A percentile compares a stretch with the other conserved stretches of the same genome.
phyloP scores from a whole-genome alignment of 208 protist genomes.

The Trypanosoma vivax region DNA sequence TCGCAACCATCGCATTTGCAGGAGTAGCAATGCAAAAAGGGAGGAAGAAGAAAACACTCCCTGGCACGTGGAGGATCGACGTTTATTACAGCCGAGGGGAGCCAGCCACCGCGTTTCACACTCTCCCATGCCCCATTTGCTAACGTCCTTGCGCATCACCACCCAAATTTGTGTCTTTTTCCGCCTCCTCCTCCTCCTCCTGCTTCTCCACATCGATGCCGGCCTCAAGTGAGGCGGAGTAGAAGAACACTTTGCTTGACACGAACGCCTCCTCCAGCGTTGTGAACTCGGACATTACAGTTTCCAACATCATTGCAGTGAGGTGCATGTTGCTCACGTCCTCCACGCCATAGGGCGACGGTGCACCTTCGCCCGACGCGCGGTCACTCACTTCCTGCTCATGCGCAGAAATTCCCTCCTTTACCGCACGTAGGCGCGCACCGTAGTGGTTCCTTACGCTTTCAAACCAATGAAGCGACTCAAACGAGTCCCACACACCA shows the following conservation, averaged over 20 bases:
- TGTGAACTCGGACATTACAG: constrained; percentile 42
- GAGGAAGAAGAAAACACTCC: too few species aligned
- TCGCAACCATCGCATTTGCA: too few species aligned
- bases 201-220: not conserved
- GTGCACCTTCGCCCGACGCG: not conserved
- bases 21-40: too few species aligned
- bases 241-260: constrained; percentile 62
- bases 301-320: constrained; percentile 50
- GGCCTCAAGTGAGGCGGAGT: constrained; percentile 8
- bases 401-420: constrained; percentile 24
- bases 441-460: constrained; percentile 30
- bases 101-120: not conserved
- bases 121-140: too few species aligned
- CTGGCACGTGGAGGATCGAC: too few species aligned
- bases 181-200: constrained; percentile 12
- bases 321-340: constrained; percentile 66
- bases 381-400: constrained; percentile 7
- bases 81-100: not conserved
- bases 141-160: not conserved
- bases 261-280: constrained; percentile 63
- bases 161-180: constrained; percentile 13
- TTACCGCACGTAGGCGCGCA: constrained; percentile 17
- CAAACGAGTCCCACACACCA: constrained; percentile 86
- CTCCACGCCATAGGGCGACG: constrained; percentile 14
- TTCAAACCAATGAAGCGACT: constrained; percentile 96